Evolutionary conservation across 345 rosid genomes (phyloP), one percentile per base, ranked within the genome.

Genomic region (Melaleuca alternifolia): DNA sequence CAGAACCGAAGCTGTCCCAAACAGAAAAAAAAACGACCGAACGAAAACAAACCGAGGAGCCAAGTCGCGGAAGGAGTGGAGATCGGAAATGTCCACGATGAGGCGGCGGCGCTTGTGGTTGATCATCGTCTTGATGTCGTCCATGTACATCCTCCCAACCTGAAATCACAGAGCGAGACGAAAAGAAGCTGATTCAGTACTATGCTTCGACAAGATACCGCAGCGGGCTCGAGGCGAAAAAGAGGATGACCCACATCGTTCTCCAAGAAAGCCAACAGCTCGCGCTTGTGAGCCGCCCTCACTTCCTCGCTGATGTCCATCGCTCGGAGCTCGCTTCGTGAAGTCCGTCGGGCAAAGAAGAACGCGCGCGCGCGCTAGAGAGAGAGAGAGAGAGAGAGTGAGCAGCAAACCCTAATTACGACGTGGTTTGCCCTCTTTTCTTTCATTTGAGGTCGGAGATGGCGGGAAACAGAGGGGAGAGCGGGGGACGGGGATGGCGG

Each of bases 101-200:
- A 97, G 99, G 85, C 99, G 99, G 90, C 90, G 95, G 82, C 99
- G 97, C 89, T 94, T 94, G 91, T 94, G 94, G 85, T 95, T 94
- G 51, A 96, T 94, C 98, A 97, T 93, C 41, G 94, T 90, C 89
- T 93, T 94, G 87, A 96, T 93, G 88, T 96, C 98, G 84, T 95
- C 98, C 90, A 91, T 92, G 88, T 97, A 97, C 33, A 93, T 87
- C 98, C 94, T 52, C 77, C 87, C 89, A 44, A 71, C 85, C 87
- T 85, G 48, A 10, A 71, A 87, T 10, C 51, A 7, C 81, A 51
- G 51, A 44, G 24, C 14, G 59, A 37, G 88, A 51, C 79, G 77
- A 76, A 86, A 1, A 86, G 28, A 37, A 62, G 82, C 23, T 3
- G 6, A 83, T 54, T 51, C 50, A 44, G 23, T 28, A 44, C 52